Base-by-base conservation (phyloP, 352 stramenopile species). In the Phytopythium chamaehyphon region DNA sequence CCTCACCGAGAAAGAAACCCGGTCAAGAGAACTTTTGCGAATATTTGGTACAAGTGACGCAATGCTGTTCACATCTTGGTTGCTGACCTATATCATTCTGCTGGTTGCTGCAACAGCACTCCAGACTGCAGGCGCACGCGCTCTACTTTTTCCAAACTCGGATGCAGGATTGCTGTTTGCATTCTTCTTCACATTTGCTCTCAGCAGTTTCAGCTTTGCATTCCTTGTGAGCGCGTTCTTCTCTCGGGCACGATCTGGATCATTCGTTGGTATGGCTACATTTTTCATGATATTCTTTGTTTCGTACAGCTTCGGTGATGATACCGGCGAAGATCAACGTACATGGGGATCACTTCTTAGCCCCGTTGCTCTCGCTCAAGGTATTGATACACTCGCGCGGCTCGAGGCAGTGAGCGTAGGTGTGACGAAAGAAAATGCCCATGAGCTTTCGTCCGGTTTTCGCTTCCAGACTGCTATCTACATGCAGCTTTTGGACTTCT, bases 1-100 rank as follows among this genome's bases (percentile, higher is more conserved):
- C 42, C 73, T 98, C 6, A 80, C 76, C 44, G 94, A 98, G 59
- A 98, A 98, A 52, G 94, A 98, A 62, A 88, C 75, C 6, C 71
- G 71, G 0, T 88, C 93, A 40, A 83, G 93, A 47, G 94, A 98
- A 54, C 78, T 90, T 6, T 90, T 98, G 70, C 73, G 86, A 7
- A 98, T 98, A 52, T 88, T 98, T 55, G 94, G 94, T 16, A 69
- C 97, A 21, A 53, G 67, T 9, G 77, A 92, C 28, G n/a, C 21
- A 5, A 47, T 69, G 40, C 66, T 90, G 16, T 62, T 88, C 40
- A 16, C 50, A 15, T 66, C 73, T 3, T 92, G 82, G 82, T 62
- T 96, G 6, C 24, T 97, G 33, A 93, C 83, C 9, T 97, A 96
- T 44, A 9, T 91, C 3, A 55, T 63, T 26, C 64, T 92, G 3